These are phyloP conservation scores for Picea abies DNA, from an alignment of 83 land plant genomes.

Conservation along the genomic window DNA sequence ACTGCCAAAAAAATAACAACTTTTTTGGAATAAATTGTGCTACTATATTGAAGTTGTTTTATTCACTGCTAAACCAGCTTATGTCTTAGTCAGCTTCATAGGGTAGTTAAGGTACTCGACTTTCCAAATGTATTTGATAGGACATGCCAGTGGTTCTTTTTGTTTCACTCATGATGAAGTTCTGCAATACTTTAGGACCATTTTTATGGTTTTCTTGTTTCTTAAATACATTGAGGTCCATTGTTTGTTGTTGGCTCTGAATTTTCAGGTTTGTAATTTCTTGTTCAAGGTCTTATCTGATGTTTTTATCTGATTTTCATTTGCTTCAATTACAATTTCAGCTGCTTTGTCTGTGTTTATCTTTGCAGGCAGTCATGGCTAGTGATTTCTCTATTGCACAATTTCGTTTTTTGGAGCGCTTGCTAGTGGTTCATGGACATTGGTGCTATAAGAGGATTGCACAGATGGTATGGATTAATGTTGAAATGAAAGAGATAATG, in stretches of 20 bases:
- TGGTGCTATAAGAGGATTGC: conserved; percentile 80
- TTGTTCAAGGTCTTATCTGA: neutral
- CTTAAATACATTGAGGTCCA: neutral
- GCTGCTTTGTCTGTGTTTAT: neutral
- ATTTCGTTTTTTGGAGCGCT: conserved; percentile 73
- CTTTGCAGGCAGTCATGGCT: conserved; percentile 80
- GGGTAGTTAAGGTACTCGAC: no score
- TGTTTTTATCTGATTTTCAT: neutral
- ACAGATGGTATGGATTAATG: conserved; percentile 55
- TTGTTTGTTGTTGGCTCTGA: neutral
- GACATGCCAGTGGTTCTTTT: no score
- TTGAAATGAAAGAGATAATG: neutral
- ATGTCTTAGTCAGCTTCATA: no score
- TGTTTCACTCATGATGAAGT: no score
- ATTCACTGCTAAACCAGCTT: no score
- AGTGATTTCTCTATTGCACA: conserved; percentile 79
- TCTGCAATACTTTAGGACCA: no score
- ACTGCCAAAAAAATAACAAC: no score
- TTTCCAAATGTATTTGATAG: no score
- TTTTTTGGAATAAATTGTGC: no score
- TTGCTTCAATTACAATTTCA: neutral
- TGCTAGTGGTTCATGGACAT: conserved; percentile 74
- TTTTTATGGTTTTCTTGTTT: conserved; percentile 1
- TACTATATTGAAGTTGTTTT: no score
- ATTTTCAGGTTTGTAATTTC: neutral